Evolutionary conservation across 2,329 filamentous ascomycete genomes (phyloP).

Genomic region (Aspergillus sp.): DNA sequence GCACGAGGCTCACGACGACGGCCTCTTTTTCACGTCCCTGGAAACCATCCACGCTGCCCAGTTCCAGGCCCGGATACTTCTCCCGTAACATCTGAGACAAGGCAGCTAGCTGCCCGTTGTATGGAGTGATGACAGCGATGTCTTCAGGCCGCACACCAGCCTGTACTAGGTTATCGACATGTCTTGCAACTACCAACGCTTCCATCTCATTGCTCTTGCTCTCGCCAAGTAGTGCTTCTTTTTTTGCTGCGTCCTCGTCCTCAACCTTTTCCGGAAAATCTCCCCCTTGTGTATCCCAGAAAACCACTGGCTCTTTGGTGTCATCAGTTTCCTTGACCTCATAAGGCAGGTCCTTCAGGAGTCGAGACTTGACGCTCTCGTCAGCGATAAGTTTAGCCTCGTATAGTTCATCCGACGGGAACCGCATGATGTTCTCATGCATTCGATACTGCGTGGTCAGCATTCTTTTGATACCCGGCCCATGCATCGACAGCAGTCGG

Average conservation of each 20-base stretch:
- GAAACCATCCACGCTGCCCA: slow-evolving; percentile 97
- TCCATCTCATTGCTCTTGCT: slow-evolving; percentile 95
- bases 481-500: slow-evolving; percentile 77
- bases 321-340: slow-evolving; percentile 78
- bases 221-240: slow-evolving; percentile 59
- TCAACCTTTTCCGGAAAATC: slow-evolving; percentile 83
- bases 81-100: slow-evolving; percentile 77
- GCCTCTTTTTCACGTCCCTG: slow-evolving; percentile 97
- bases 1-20: slow-evolving; percentile 87
- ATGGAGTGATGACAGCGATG: slow-evolving; percentile 92
- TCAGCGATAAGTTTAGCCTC: slow-evolving; percentile 78
- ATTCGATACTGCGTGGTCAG: slow-evolving; percentile 97
- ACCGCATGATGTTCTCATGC: slow-evolving; percentile 94
- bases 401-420: slow-evolving; percentile 87
- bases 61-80: slow-evolving; percentile 76
- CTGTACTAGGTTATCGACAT: slow-evolving; percentile 73
- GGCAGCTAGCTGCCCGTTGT: slow-evolving; percentile 87
- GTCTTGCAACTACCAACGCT: slow-evolving; percentile 73
- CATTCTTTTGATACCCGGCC: slow-evolving; percentile 83
- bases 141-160: slow-evolving; percentile 79
- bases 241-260: slow-evolving; percentile 62
- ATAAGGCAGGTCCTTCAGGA: slow-evolving; percentile 77
- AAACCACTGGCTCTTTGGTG: slow-evolving; percentile 81
- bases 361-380: slow-evolving; percentile 70
- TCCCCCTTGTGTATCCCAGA: slow-evolving; percentile 94